Evolutionary conservation across 352 stramenopile species (phyloP).

Genomic region (Globisporangium nodosum): DNA sequence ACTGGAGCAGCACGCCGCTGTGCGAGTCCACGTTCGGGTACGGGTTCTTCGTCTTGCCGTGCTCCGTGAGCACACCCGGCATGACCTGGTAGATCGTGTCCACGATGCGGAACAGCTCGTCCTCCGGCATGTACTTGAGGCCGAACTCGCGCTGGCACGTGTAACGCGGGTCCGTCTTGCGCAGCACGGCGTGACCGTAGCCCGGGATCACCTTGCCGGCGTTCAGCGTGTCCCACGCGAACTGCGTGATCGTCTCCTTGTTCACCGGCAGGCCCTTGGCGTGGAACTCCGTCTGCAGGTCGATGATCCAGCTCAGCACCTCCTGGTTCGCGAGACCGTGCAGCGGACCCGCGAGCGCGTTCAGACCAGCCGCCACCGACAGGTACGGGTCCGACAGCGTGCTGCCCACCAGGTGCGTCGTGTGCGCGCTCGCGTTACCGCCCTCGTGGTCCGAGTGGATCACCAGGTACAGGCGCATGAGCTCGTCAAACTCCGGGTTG

Average conservation of each 20-base stretch:
- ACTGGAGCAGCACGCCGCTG: conserved; percentile 97
- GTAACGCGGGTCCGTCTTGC: conserved; percentile 99
- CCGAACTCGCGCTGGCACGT: conserved; percentile 99
- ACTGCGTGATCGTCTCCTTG: conserved; percentile 98
- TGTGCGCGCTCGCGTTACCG: conserved; percentile 98
- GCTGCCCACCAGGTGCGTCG: conserved; percentile 97
- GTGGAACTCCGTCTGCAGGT: conserved; percentile 96
- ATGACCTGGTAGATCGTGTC: conserved; percentile 99
- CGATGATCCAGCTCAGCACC: conserved; percentile 92
- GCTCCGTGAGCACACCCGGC: conserved; percentile 97
- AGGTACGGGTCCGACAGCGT: conserved; percentile 98
- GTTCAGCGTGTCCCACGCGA: conserved; percentile 99
- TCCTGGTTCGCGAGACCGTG: conserved; percentile 99
- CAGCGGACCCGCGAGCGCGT: conserved; percentile 96
- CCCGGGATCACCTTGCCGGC: conserved; percentile 98
- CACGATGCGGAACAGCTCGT: conserved; percentile 99
- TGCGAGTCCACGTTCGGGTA: conserved; percentile 99
- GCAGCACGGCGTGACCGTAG: conserved; percentile 97
- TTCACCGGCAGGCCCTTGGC: conserved; percentile 94
- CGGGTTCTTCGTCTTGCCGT: conserved; percentile 99
- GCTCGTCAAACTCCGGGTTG: conserved; percentile 95
- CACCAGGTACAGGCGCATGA: conserved; percentile 99
- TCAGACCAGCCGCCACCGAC: conserved; percentile 94
- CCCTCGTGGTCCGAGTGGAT: conserved; percentile 99
- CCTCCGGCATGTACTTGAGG: conserved; percentile 99